Evolutionary conservation across 768 basidiomycete genomes (phyloP), one percentile per base, ranked within the genome.

Genomic region (Cystobasidium tubakii): DNA sequence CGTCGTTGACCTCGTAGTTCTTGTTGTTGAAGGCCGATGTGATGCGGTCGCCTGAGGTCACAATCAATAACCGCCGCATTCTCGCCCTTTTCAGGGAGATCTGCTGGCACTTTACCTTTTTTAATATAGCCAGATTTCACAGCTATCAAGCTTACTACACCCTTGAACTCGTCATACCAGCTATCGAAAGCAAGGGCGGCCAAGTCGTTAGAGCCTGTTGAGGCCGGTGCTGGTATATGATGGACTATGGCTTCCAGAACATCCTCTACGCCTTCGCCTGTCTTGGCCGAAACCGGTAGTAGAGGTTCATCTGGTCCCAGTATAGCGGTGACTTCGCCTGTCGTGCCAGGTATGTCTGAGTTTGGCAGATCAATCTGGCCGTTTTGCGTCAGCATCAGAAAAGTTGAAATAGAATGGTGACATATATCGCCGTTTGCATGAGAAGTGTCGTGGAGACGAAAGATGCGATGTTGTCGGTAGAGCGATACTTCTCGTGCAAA

Each of bases 181-280:
- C 92, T 94, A 81, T 99, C 96, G 76, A 99, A 97, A 50, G 96
- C 83, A 75, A 98, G 86, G 0, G 91, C 94, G 77, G 90, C 89
- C 15, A 97, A 81, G 70, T 73, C 0, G 57, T 71, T 10, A 15
- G 70, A 74, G 23, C 43, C 25, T 17, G 15, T 17, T 3, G 21
- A 10, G 12, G 78, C 79, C 6, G 95, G 96, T 10, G 93, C 85
- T 1, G 95, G 94, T 77, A 98, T 87, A 27, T 89, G 87, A 70
- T 89, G 85, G 19, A 96, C 83, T 67, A 98, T 90, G 21, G 90
- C 90, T 73, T 85, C 82, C 57, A 99, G 83, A 1, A 99, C 88
- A 3, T 82, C 81, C 46, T 89, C 86, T 7, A 95, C 88, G 36
- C 92, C 92, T 76, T 85, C 80, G 1, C 96, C 96, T 10, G 91